phyloP scores from a whole-genome alignment of 1,284 basidiomycete species.

The Leccinum variabile region DNA sequence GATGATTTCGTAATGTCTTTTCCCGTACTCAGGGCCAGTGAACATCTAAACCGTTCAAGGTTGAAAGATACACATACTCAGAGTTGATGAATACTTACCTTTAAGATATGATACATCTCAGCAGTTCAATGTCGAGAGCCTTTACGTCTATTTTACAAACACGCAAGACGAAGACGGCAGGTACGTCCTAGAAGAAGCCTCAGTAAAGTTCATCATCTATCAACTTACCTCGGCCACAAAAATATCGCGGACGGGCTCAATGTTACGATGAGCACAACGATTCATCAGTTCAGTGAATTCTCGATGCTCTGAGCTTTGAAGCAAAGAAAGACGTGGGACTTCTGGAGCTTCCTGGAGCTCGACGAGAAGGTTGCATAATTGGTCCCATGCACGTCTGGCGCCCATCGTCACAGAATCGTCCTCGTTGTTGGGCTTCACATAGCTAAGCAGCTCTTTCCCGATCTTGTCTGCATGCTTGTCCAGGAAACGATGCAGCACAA shows the following conservation, averaged over 20 bases:
- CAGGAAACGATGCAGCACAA: conserved; percentile 81
- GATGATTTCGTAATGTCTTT: conserved; percentile 69
- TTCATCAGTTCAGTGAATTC: conserved; percentile 71
- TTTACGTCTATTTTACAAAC: conserved; percentile 77
- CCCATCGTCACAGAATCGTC: conserved; percentile 55
- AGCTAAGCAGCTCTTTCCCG: conserved; percentile 77
- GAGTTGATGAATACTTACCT: conserved; percentile 43
- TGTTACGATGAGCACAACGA: conserved; percentile 63
- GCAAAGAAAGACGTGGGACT: conserved; percentile 53
- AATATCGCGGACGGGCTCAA: conserved; percentile 60
- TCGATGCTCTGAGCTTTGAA: conserved; percentile 53
- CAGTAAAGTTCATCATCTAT: conserved; percentile 2
- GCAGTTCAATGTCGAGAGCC: conserved; percentile 79
- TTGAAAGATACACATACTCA: not conserved
- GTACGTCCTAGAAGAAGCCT: conserved; percentile 43
- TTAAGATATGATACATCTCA: conserved; percentile 82
- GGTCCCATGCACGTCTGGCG: conserved; percentile 77
- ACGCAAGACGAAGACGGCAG: conserved; percentile 60
- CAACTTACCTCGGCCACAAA: conserved; percentile 61
- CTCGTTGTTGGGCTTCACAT: conserved; percentile 61
- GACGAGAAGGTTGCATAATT: conserved; percentile 72
- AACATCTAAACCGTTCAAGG: conserved; percentile 35
- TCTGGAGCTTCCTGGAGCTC: conserved; percentile 75
- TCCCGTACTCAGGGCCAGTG: conserved; percentile 45
- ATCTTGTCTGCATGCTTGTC: conserved; percentile 82